A percentile compares a stretch with the other conserved stretches of the same genome.
Conservation (phyloP, 495 filamentous ascomycete species). For the Trichoderma virens region DNA sequence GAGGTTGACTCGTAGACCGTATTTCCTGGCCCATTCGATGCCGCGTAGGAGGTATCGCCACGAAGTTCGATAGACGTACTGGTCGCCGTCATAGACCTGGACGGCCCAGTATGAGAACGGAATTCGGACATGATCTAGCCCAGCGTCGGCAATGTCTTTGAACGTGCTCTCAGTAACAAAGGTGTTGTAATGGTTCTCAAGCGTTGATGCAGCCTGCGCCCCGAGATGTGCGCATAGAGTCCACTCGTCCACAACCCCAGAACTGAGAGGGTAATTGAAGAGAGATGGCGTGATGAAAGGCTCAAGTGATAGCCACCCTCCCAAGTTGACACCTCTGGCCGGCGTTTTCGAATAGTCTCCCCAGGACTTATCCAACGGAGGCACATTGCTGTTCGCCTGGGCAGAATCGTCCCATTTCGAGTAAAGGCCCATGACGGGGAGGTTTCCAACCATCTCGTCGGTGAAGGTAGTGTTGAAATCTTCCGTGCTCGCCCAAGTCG, state of each 20-base stretch:
- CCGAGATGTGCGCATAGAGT: slow-evolving; percentile 69
- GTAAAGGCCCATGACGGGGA: slow-evolving; percentile 85
- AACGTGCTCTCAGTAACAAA: slow-evolving; percentile 84
- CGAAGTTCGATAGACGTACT: slow-evolving; percentile 76
- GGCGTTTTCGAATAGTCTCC: slow-evolving; percentile 69
- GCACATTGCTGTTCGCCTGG: slow-evolving; percentile 69
- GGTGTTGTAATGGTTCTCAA: slow-evolving; percentile 85
- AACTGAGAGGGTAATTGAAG: slow-evolving; percentile 59
- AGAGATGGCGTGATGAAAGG: slow-evolving; percentile 93
- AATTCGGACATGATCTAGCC: slow-evolving; percentile 93
- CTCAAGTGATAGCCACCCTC: slow-evolving; percentile 91
- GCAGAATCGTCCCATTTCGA: slow-evolving; percentile 80
- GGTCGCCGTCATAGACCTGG: slow-evolving; percentile 74
- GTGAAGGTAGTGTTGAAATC: slow-evolving; percentile 97
- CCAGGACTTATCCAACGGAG: slow-evolving; percentile 64
- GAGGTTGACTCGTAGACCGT: slow-evolving; percentile 88
- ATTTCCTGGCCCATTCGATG: slow-evolving; percentile 90
- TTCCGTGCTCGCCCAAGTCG: slow-evolving; percentile 82
- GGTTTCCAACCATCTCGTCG: slow-evolving; percentile 68
- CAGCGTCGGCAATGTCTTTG: slow-evolving; percentile 73
- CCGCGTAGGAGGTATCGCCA: slow-evolving; percentile 92
- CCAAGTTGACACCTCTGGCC: slow-evolving; percentile 85
- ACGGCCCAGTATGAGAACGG: slow-evolving; percentile 95
- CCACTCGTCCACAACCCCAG: slow-evolving; percentile 80
- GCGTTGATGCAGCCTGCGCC: slow-evolving; percentile 44